These are phyloP conservation scores for Tagetes erecta DNA, from an alignment of 129 eudicot genomes.

Conservation along the genomic window DNA sequence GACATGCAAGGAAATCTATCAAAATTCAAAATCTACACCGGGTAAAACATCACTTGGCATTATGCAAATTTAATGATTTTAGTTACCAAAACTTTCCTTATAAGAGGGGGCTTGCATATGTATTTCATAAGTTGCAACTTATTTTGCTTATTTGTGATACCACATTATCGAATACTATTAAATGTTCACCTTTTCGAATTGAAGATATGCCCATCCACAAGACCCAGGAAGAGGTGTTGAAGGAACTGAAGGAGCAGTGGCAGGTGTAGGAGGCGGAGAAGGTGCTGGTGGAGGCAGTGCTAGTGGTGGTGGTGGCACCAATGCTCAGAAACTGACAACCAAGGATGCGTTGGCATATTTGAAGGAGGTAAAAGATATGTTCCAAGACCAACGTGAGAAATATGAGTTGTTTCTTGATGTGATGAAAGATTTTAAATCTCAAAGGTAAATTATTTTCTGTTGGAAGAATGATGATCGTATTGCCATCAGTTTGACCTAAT, in stretches of 20 bases:
- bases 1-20: slow-evolving; percentile 6
- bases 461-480: neutral
- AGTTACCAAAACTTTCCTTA: neutral
- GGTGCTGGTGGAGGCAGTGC: slow-evolving; percentile 42
- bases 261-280: slow-evolving; percentile 36
- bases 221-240: slow-evolving; percentile 54
- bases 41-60: neutral
- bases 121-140: slow-evolving; percentile 7
- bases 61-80: neutral
- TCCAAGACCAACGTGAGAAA: slow-evolving; percentile 77
- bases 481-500: slow-evolving; percentile 5
- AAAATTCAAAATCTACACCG: neutral
- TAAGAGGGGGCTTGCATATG: slow-evolving; percentile 5
- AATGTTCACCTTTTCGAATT: slow-evolving; percentile 15
- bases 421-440: slow-evolving; percentile 94
- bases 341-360: slow-evolving; percentile 83
- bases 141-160: neutral
- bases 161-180: neutral
- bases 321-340: slow-evolving; percentile 78
- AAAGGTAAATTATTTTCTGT: slow-evolving; percentile 47
- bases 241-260: slow-evolving; percentile 47
- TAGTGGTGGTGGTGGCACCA: slow-evolving; percentile 37
- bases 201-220: slow-evolving; percentile 76
- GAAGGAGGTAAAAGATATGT: slow-evolving; percentile 95
- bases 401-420: slow-evolving; percentile 83